Conservation (phyloP, 129 eudicot genomes). For the Arctium minus region DNA sequence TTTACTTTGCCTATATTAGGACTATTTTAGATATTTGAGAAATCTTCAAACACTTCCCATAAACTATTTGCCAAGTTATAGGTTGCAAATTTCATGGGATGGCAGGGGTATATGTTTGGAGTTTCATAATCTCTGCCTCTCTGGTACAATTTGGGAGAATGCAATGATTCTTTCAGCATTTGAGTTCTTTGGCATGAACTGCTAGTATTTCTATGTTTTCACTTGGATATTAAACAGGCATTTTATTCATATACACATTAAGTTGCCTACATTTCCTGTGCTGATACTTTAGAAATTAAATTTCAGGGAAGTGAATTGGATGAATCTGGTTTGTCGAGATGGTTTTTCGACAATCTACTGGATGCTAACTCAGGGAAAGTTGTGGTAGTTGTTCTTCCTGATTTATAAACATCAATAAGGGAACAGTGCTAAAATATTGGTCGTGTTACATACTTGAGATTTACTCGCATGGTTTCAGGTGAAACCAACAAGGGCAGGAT, state of each 20-base stretch:
- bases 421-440: neutral
- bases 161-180: neutral
- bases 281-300: neutral
- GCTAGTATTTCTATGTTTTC: neutral
- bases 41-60: neutral
- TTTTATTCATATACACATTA: neutral
- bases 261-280: neutral
- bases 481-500: slow-evolving; percentile 94
- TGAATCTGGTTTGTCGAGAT: slow-evolving; percentile 49
- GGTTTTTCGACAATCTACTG: slow-evolving; percentile 66
- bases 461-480: slow-evolving; percentile 47
- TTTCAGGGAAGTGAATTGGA: slow-evolving; percentile 61
- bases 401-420: neutral
- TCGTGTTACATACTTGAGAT: slow-evolving; percentile 13
- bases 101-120: neutral
- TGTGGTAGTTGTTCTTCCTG: slow-evolving; percentile 49
- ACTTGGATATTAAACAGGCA: neutral
- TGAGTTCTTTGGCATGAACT: slow-evolving; percentile 12
- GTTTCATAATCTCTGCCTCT: neutral
- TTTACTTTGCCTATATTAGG: neutral
- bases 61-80: neutral
- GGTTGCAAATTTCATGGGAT: neutral
- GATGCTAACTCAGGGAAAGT: slow-evolving; percentile 75
- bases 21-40: neutral
- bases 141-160: neutral